Conservation (phyloP, 106 monocot species). For the Dendrobium catenatum region DNA sequence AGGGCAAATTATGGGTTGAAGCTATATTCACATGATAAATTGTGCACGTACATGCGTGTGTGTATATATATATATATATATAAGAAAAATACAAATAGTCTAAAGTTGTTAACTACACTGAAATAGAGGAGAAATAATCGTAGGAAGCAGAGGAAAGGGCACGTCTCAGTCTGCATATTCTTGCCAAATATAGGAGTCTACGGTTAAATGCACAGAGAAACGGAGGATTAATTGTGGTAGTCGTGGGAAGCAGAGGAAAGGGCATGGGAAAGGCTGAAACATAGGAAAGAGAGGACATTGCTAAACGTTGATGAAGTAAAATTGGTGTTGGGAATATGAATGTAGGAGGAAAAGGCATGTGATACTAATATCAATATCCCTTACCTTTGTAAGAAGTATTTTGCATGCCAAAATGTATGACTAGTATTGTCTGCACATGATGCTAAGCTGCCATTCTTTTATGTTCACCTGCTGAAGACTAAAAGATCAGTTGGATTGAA, state of each 20-base stretch:
- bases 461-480: not conserved
- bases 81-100: not conserved
- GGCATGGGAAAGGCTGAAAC: not conserved
- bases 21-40: no score
- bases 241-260: not conserved
- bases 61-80: no score
- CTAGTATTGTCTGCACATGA: not conserved
- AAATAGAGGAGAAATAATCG: not conserved
- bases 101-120: not conserved
- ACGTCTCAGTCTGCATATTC: not conserved
- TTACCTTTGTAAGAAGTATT: not conserved
- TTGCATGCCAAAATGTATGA: not conserved
- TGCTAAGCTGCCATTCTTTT: not conserved
- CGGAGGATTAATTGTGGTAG: not conserved
- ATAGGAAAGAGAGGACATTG: not conserved
- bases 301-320: not conserved
- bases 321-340: not conserved
- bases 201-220: not conserved
- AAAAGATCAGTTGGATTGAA: not conserved
- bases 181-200: not conserved
- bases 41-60: no score
- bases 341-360: not conserved
- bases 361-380: not conserved
- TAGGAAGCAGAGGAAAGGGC: not conserved
- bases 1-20: no score